Evolutionary conservation across 2,329 filamentous ascomycete genomes (phyloP).

Genomic region (Knufia fluminis): DNA sequence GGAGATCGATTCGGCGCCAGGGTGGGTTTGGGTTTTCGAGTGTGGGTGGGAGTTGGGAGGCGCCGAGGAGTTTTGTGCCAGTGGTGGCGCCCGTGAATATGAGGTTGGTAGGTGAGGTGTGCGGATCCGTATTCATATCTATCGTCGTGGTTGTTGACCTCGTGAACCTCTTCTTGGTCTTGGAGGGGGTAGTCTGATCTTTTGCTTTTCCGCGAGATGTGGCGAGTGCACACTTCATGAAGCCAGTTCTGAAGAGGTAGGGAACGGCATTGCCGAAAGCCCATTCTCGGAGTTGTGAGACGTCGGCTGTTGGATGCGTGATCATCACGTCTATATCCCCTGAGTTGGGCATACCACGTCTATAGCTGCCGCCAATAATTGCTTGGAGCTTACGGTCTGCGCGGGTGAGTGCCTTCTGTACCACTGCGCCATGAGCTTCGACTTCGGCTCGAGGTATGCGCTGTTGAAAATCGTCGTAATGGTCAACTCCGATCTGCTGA

Average conservation of each 20-base stretch:
- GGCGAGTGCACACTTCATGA: slow-evolving; percentile 63
- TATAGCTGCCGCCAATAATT: slow-evolving; percentile 75
- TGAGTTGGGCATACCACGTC: slow-evolving; percentile 63
- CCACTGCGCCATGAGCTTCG: slow-evolving; percentile 55
- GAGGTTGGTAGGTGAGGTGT: background rate
- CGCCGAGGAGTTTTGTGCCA: slow-evolving; percentile 82
- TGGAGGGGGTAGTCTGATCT: slow-evolving; percentile 25
- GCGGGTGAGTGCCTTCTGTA: slow-evolving; percentile 48
- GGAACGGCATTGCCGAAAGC: slow-evolving; percentile 56
- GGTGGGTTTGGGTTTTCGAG: slow-evolving; percentile 27
- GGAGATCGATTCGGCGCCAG: slow-evolving; percentile 77
- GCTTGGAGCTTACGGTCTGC: slow-evolving; percentile 59
- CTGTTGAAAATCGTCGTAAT: slow-evolving; percentile 67
- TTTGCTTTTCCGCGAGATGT: slow-evolving; percentile 24
- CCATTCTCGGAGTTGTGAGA: slow-evolving; percentile 51
- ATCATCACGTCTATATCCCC: slow-evolving; percentile 82
- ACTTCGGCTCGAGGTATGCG: slow-evolving; percentile 74
- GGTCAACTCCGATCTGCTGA: slow-evolving; percentile 68
- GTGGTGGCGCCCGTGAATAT: slow-evolving; percentile 33
- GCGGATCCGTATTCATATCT: background rate
- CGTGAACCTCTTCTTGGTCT: background rate
- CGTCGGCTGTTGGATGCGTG: slow-evolving; percentile 54
- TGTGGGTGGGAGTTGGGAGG: slow-evolving; percentile 56
- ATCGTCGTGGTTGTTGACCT: background rate
- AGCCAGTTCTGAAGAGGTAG: slow-evolving; percentile 49